Evolutionary conservation across 371 early-diverging fungal genomes (phyloP).

Genomic region (Blastocladiella emersonii): DNA sequence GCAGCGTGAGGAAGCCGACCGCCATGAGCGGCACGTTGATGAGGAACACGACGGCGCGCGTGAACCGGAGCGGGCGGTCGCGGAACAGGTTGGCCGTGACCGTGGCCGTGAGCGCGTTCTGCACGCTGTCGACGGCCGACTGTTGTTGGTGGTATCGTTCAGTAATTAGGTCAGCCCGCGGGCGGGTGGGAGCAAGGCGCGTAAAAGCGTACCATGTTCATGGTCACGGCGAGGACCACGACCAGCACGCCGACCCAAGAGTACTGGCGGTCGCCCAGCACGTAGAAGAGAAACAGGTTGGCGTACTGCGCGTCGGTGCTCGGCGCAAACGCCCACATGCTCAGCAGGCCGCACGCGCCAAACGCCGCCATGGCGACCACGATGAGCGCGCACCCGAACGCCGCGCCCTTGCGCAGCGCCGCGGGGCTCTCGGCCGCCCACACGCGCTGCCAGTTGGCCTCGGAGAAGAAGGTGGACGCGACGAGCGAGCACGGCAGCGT

Average conservation of each 20-base stretch:
- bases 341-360: slow-evolving; percentile 39
- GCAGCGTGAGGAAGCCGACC: slow-evolving; percentile 23
- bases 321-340: slow-evolving; percentile 30
- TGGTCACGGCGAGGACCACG: slow-evolving; percentile 26
- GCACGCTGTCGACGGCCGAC: slow-evolving; percentile 37
- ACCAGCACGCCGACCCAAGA: slow-evolving; percentile 23
- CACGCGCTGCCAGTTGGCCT: slow-evolving; percentile 44
- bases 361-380: slow-evolving; percentile 31
- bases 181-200: no score
- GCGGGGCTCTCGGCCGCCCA: slow-evolving; percentile 38
- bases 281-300: slow-evolving; percentile 25
- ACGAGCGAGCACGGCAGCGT: slow-evolving; percentile 36
- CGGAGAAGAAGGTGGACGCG: slow-evolving; percentile 40
- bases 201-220: slow-evolving; percentile 21
- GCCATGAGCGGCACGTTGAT: slow-evolving; percentile 40
- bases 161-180: no score
- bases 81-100: slow-evolving; percentile 29
- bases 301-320: slow-evolving; percentile 8
- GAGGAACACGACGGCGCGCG: slow-evolving; percentile 28
- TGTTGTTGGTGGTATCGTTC: slow-evolving; percentile 7
- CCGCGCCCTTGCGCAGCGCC: slow-evolving; percentile 28
- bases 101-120: slow-evolving; percentile 40
- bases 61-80: slow-evolving; percentile 21
- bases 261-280: slow-evolving; percentile 22
- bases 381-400: slow-evolving; percentile 21